Evolutionary conservation across 164 flowering plant genomes (phyloP), one percentile per base, ranked within the genome.

Genomic region (Echeveria elegans): DNA sequence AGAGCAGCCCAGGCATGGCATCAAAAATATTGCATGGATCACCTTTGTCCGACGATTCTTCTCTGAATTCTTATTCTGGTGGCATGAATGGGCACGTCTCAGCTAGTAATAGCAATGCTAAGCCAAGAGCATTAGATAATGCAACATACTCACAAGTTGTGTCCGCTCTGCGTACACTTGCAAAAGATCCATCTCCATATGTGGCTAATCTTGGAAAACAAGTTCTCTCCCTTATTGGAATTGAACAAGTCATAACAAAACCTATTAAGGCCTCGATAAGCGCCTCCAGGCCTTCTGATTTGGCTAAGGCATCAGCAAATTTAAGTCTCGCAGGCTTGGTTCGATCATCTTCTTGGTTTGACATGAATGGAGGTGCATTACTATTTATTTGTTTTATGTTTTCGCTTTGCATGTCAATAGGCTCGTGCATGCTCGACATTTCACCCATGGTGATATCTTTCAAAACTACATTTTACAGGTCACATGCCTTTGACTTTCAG

Each of bases 281-380:
- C 66, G 73, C 75, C 71, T 67, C 70, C 69, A 77, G 81, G 32
- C 81, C 81, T 60, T 80, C 83, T 53, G 97, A 88, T 45, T 65
- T 84, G 0, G 26, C 75, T 12, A n/a, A 72, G 24, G 36, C 80
- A 64, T 52, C 80, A 63, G 78, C 80, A 60, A 67, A 76, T 47
- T 72, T 86, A 36, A 82, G 75, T 73, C 75, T 84, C 74, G 75
- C 86, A 71, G 96, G 96, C 64, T 75, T 94, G 26, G 92, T 86
- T 65, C 88, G 97, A n/a, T 94, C 99, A 56, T 80, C 95, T 52
- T 94, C 99, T 26, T 94, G 90, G 96, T 80, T 94, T 69, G 97
- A 94, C 70, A 82, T 94, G 92, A 85, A 83, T 82, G 81, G 84
- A 77, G 96, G 98, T 91, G 77, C 32, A 37, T 28, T 66, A 11